Evolutionary conservation across 2,329 filamentous ascomycete genomes (phyloP).

Genomic region (Chaetomium strumarium): DNA sequence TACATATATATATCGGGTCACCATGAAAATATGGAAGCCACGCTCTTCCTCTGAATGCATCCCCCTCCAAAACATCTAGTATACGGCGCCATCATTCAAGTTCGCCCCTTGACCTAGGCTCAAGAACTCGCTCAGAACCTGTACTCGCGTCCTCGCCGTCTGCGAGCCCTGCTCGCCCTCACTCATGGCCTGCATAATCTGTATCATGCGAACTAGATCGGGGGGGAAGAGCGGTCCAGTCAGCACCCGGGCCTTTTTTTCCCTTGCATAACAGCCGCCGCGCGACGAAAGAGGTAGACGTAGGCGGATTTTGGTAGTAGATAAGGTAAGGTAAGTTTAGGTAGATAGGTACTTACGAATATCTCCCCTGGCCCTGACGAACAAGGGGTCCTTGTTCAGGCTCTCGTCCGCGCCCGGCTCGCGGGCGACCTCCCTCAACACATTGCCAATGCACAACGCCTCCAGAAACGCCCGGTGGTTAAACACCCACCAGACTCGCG

Average conservation of each 20-base stretch:
- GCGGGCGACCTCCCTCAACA: constrained; percentile 47
- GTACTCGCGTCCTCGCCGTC: constrained; percentile 53
- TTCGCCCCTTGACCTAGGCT: background rate
- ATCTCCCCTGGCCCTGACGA: constrained; percentile 53
- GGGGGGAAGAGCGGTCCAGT: no score
- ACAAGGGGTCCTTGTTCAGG: constrained; percentile 49
- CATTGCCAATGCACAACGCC: constrained; percentile 60
- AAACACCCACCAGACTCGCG: constrained; percentile 79
- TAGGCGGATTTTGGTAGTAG: background rate
- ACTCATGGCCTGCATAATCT: constrained; percentile 56
- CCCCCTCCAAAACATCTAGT: background rate
- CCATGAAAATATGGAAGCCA: no score
- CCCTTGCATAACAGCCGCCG: background rate
- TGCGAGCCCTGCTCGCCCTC: constrained; percentile 51
- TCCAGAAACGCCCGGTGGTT: constrained; percentile 77
- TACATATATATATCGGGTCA: no score
- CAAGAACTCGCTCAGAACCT: constrained; percentile 52
- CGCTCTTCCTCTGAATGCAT: no score
- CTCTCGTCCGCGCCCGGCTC: constrained; percentile 42
- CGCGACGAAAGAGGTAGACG: background rate
- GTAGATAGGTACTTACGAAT: constrained; percentile 45
- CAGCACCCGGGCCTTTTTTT: no score
- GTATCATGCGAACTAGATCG: constrained; percentile 51
- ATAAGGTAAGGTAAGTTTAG: background rate
- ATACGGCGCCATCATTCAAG: background rate